Conservation (phyloP, 148 eudicot species). For the Linanthus parryae region DNA sequence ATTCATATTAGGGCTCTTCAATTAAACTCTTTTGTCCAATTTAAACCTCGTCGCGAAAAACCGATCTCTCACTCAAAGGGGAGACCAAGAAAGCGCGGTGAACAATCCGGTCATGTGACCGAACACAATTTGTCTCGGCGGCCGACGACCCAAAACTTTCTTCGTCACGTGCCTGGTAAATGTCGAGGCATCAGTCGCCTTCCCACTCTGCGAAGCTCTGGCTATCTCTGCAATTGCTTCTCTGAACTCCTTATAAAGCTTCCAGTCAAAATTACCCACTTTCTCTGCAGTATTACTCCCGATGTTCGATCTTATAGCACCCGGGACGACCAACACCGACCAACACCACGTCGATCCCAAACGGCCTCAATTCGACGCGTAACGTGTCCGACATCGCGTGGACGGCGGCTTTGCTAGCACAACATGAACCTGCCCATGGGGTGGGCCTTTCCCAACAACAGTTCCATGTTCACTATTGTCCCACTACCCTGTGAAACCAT, state of each 20-base stretch:
- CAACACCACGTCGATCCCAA: slow-evolving; percentile 25
- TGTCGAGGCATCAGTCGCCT: slow-evolving; percentile 31
- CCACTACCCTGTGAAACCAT: slow-evolving; percentile 29
- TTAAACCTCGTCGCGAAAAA: slow-evolving; percentile 29
- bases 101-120: slow-evolving; percentile 43
- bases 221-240: slow-evolving; percentile 32
- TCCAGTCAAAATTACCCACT: slow-evolving; percentile 29
- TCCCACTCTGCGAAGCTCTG: slow-evolving; percentile 30
- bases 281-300: slow-evolving; percentile 20
- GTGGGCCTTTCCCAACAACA: slow-evolving; percentile 39
- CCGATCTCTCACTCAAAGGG: slow-evolving; percentile 40
- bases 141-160: slow-evolving; percentile 26
- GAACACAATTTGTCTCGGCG: slow-evolving; percentile 31
- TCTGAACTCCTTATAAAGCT: slow-evolving; percentile 24
- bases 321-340: slow-evolving; percentile 31
- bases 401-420: slow-evolving; percentile 40
- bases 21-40: slow-evolving; percentile 15
- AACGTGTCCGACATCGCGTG: slow-evolving; percentile 32
- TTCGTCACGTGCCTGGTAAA: slow-evolving; percentile 32
- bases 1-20: too few species aligned
- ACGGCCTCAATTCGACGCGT: slow-evolving; percentile 35
- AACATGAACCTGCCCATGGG: slow-evolving; percentile 50
- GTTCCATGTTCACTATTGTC: slow-evolving; percentile 42
- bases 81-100: slow-evolving; percentile 26
- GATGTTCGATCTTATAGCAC: slow-evolving; percentile 32